Conservation (phyloP, 2,329 filamentous ascomycete genomes). For the Sporothrix brasiliensis region DNA sequence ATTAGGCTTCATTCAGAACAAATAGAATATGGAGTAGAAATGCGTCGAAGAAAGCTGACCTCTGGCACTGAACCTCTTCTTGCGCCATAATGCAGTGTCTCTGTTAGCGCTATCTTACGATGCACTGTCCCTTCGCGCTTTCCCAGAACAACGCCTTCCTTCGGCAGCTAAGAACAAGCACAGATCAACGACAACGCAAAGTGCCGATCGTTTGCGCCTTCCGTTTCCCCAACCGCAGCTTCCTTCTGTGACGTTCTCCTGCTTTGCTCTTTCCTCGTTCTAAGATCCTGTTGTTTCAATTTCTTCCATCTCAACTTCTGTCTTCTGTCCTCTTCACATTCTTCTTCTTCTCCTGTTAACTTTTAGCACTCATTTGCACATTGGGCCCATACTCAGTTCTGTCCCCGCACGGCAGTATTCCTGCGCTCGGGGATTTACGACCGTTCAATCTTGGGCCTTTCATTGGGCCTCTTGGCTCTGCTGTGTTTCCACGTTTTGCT, state of each 20-base stretch:
- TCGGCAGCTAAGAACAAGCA: conserved; percentile 25
- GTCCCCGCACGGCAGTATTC: background rate
- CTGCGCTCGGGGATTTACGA: conserved; percentile 8
- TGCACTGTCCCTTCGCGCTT: background rate
- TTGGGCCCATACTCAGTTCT: background rate
- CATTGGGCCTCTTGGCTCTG: conserved; percentile 18
- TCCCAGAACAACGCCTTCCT: background rate
- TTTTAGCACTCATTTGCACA: background rate
- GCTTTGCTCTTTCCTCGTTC: background rate
- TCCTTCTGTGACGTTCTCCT: conserved; percentile 6
- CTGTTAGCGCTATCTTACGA: background rate
- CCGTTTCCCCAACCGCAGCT: background rate
- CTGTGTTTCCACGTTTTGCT: conserved; percentile 26
- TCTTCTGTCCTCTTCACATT: conserved; percentile 4
- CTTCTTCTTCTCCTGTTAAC: background rate
- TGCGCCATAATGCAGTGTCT: background rate
- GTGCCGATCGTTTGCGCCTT: conserved; percentile 23
- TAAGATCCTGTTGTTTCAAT: background rate
- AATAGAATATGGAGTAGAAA: background rate
- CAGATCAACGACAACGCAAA: background rate
- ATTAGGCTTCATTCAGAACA: background rate
- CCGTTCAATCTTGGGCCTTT: background rate
- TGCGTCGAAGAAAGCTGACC: background rate
- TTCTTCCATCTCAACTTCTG: background rate
- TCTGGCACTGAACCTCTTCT: background rate